These are phyloP conservation scores for Termitomyces sp. DNA, from an alignment of 768 basidiomycete genomes.

Conservation along the genomic window DNA sequence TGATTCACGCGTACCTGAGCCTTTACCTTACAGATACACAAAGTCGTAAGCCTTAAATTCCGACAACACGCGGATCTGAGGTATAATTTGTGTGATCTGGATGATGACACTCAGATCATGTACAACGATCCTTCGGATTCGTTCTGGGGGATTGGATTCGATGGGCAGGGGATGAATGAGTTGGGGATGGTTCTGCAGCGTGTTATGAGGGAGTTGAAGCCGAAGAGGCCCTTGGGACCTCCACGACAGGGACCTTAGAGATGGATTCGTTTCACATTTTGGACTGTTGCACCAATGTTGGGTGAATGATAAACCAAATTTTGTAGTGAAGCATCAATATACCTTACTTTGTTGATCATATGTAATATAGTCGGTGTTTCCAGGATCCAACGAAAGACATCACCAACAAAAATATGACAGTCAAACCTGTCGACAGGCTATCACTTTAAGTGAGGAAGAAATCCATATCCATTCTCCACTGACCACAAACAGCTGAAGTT, in stretches of 20 bases:
- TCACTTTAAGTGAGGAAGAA: no score
- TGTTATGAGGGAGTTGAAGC: slow-evolving; percentile 31
- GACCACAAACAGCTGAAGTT: no score
- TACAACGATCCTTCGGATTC: slow-evolving; percentile 49
- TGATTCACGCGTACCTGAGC: neutral
- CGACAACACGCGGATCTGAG: slow-evolving; percentile 62
- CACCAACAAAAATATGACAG: no score
- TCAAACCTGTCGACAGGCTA: no score
- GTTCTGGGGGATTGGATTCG: slow-evolving; percentile 61
- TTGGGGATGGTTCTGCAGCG: slow-evolving; percentile 56
- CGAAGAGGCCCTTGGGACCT: neutral
- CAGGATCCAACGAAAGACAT: no score
- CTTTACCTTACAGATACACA: slow-evolving; percentile 49
- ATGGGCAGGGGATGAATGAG: slow-evolving; percentile 48
- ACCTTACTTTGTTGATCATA: no score
- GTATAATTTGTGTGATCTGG: slow-evolving; percentile 42
- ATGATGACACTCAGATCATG: slow-evolving; percentile 38
- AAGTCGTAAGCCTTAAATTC: slow-evolving; percentile 64
- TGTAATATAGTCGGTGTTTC: no score
- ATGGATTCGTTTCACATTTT: neutral
- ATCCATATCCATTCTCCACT: no score
- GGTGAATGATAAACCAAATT: no score
- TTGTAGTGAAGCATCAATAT: no score
- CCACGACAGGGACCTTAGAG: neutral
- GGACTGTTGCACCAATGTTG: no score